Percentiles rank a stretch among this genome's conserved stretches.
Evolutionary conservation across 495 filamentous ascomycete species (phyloP).

Genomic region (Penicillium egyptiacum): DNA sequence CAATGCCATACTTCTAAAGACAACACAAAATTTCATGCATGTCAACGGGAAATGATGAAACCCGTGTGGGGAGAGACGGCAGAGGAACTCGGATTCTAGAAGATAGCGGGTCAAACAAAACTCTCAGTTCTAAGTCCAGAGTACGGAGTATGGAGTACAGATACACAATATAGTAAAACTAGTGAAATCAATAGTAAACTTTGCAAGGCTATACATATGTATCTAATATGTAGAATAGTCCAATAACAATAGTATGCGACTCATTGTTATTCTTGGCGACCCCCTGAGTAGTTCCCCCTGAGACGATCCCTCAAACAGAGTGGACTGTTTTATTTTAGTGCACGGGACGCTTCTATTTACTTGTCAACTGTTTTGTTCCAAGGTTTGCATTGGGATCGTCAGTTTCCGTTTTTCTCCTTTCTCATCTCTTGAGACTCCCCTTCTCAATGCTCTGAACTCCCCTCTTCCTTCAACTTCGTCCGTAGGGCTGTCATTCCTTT

Average conservation of each 20-base stretch:
- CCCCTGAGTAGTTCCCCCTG: conserved; percentile 17
- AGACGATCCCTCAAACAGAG: conserved; percentile 12
- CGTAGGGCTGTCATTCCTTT: conserved; percentile 45
- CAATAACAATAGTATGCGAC: conserved; percentile 6
- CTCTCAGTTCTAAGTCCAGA: neutral
- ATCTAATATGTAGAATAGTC: neutral
- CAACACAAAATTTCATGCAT: neutral
- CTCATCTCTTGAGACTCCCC: conserved; percentile 11
- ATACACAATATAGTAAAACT: neutral
- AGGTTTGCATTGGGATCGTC: conserved; percentile 32
- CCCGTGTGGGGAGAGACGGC: conserved; percentile 19
- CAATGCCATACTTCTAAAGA: neutral
- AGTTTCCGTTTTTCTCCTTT: conserved; percentile 24
- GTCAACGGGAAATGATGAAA: conserved; percentile 10
- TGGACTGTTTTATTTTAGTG: conserved; percentile 15
- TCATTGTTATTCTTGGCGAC: conserved; percentile 18
- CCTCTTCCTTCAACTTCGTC: conserved; percentile 3
- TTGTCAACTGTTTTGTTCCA: conserved; percentile 9
- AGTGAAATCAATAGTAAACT: neutral
- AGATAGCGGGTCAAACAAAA: conserved; percentile 14
- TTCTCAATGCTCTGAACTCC: neutral
- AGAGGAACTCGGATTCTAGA: conserved; percentile 15
- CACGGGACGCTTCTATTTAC: conserved; percentile 24
- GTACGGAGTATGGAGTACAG: neutral
- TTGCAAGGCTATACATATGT: neutral